Base-by-base conservation (phyloP, 352 stramenopile species). In the Blastocystis sp. region DNA sequence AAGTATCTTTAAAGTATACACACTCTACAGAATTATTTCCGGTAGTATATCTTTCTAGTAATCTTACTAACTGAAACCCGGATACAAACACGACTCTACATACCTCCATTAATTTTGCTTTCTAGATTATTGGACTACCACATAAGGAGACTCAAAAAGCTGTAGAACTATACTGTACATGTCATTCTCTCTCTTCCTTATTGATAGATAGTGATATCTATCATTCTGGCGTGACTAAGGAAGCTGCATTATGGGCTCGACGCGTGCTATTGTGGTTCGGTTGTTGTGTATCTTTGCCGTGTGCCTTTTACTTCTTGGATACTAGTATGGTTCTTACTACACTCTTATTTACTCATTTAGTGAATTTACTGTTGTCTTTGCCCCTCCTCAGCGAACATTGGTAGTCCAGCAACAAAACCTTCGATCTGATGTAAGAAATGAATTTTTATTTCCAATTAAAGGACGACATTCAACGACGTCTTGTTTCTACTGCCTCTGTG, bases 371-470 rank as follows among this genome's bases (percentile, higher is more conserved):
- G 5, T 48, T 66, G 24, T 84, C 4, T 66, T 84, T 58, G 19
- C 6, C 0, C 53, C 56, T 1, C 73, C 48, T 15, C 33, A 44
- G 37, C 19, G 24, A n/a, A 42, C 51, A 48, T 13, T 57, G 1
- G 22, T 58, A 42, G 48, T 84, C 11, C 73, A 84, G 53, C 48
- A 64, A 17, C 57, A 84, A 57, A 84, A 66, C 33, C 53, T 84
- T 62, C 73, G 73, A 30, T 57, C 56, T 27, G 73, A 84, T 24
- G 73, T 84, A n/a, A 30, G 51, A 27, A 19, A 7, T 84, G 4
- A 15, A 27, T 27, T 1, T 35, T 0, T 27, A 1, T 11, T 24
- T 64, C 7, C 44, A 13, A 4, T 0, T 5, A 40, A 44, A 81
- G 70, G 22, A 81, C 35, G 9, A 66, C 4, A 9, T 48, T 48